Conservation (phyloP, 345 rosid species). For the Brassica carinata region DNA sequence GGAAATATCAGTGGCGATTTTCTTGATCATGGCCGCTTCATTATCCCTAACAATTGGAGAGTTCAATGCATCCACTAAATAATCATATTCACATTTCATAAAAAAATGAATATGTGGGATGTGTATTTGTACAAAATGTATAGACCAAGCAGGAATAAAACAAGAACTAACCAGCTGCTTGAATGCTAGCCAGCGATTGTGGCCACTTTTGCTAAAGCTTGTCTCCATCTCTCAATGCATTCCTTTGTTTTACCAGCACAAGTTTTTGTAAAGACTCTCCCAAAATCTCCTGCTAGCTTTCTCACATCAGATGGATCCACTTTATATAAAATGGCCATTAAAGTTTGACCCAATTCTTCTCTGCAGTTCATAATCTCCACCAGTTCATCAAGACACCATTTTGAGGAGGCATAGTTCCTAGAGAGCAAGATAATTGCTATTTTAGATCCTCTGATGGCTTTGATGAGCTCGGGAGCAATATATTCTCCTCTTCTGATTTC, state of each 20-base stretch:
- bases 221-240: neutral
- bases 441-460: too few relatives aligned
- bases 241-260: neutral
- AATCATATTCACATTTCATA: too few relatives aligned
- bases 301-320: conserved; percentile 13
- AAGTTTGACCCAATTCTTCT: conserved; percentile 9
- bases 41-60: too few relatives aligned
- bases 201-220: neutral
- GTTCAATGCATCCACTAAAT: too few relatives aligned
- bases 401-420: neutral
- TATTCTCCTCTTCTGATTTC: too few relatives aligned
- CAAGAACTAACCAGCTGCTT: neutral
- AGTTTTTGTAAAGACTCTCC: neutral
- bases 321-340: neutral
- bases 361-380: conserved; percentile 19
- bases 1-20: too few relatives aligned
- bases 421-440: too few relatives aligned
- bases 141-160: too few relatives aligned
- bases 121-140: too few relatives aligned
- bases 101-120: too few relatives aligned
- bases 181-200: neutral
- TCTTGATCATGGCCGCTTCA: too few relatives aligned
- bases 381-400: conserved; percentile 21
- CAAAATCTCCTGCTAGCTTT: neutral
- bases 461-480: too few relatives aligned